Evolutionary conservation across 768 basidiomycete species (phyloP).

Genomic region (Saitozyma sp.): DNA sequence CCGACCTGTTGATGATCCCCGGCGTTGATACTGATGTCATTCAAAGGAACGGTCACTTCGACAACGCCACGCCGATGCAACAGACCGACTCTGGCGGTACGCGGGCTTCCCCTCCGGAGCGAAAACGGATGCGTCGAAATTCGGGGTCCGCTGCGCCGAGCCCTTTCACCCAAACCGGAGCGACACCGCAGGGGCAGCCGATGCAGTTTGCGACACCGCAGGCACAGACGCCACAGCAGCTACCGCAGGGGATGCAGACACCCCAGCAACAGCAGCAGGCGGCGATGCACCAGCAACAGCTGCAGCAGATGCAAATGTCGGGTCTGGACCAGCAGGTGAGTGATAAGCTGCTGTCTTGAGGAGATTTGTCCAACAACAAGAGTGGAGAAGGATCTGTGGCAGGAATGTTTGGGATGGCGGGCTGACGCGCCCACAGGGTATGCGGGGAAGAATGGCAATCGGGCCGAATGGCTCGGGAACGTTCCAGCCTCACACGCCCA

Average conservation of each 20-base stretch:
- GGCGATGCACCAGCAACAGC: constrained; percentile 13
- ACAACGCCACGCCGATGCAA: constrained; percentile 15
- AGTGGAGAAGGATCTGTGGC: background rate
- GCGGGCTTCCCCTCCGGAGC: constrained; percentile 39
- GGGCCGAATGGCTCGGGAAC: constrained; percentile 19
- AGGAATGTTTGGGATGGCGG: too few relatives aligned
- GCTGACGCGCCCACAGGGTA: too few relatives aligned
- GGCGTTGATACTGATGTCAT: background rate
- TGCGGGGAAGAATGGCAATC: constrained; percentile 27
- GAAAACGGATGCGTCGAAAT: constrained; percentile 44
- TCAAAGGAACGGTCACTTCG: constrained; percentile 21
- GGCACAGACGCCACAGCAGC: constrained; percentile 25
- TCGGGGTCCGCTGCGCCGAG: constrained; percentile 41
- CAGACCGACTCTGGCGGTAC: constrained; percentile 14
- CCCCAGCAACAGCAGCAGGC: constrained; percentile 17
- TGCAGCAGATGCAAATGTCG: too few relatives aligned
- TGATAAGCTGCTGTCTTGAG: background rate
- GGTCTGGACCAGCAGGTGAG: constrained; percentile 9
- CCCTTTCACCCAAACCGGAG: constrained; percentile 28
- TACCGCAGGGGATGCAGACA: constrained; percentile 6
- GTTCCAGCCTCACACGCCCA: constrained; percentile 37
- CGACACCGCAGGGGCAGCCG: constrained; percentile 22
- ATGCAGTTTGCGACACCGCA: constrained; percentile 22
- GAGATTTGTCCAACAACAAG: background rate
- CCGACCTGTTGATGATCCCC: background rate